A percentile compares a stretch with the other conserved stretches of the same genome.
Conservation (phyloP, 179 eudicot species). For the Spinacia oleracea region DNA sequence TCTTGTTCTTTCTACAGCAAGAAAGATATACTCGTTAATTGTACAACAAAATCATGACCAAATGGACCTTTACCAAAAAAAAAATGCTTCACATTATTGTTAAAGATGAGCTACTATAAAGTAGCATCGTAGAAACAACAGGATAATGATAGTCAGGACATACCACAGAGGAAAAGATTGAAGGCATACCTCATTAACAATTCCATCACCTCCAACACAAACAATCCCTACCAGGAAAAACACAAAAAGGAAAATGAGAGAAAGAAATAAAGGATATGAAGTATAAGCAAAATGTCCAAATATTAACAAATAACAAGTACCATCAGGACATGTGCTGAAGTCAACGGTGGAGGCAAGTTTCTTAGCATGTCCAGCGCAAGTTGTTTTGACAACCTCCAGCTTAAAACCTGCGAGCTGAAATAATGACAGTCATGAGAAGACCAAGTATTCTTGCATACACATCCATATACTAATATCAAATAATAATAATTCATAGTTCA, state of each 20-base stretch:
- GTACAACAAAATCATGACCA: not conserved
- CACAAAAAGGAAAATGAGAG: slow-evolving; percentile 7
- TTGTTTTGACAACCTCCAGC: slow-evolving; percentile 93
- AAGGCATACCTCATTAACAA: slow-evolving; percentile 82
- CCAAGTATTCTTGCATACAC: slow-evolving; percentile 18
- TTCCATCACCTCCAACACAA: slow-evolving; percentile 99
- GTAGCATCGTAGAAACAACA: not conserved
- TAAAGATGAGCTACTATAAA: not conserved
- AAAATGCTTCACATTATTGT: not conserved
- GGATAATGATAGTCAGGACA: not conserved
- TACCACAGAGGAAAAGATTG: not conserved
- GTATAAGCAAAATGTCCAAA: not conserved
- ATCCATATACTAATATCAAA: not conserved
- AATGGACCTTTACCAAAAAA: not conserved
- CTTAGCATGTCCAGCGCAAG: slow-evolving; percentile 95
- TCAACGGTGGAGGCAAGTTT: slow-evolving; percentile 85
- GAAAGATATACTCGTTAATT: not conserved
- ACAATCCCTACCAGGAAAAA: slow-evolving; percentile 63
- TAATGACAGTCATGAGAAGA: slow-evolving; percentile 31
- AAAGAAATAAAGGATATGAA: not conserved
- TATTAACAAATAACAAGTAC: slow-evolving; percentile 38
- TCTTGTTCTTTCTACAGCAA: not conserved
- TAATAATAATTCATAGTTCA: not conserved
- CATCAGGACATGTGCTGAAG: slow-evolving; percentile 97
- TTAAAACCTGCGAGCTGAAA: slow-evolving; percentile 97